These are phyloP conservation scores for Ophiostoma novo-ulmi DNA, from an alignment of 2,329 filamentous ascomycete genomes.

Conservation along the genomic window DNA sequence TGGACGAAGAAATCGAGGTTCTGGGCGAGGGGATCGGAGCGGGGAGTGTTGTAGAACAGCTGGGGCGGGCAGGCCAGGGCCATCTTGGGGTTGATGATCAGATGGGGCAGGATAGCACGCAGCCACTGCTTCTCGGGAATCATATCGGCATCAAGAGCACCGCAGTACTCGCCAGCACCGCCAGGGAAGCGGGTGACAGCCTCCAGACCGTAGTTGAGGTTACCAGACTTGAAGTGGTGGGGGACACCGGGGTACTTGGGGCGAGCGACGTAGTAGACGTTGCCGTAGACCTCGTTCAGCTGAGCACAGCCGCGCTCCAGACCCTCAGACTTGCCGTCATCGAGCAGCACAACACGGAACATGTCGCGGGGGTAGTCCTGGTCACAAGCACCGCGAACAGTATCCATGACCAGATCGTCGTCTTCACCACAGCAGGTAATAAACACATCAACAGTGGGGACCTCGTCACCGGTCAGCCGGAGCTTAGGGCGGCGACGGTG, in stretches of 20 bases:
- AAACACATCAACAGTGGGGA: constrained; percentile 53
- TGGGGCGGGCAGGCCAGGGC: constrained; percentile 57
- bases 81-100: constrained; percentile 53
- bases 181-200: constrained; percentile 47
- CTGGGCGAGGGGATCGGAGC: constrained; percentile 53
- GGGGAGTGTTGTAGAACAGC: constrained; percentile 59
- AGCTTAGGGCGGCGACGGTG: constrained; percentile 49
- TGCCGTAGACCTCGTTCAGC: constrained; percentile 41
- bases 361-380: constrained; percentile 50
- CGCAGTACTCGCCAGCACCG: constrained; percentile 54
- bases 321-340: constrained; percentile 47
- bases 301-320: constrained; percentile 37
- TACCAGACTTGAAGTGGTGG: constrained; percentile 60
- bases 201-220: constrained; percentile 56
- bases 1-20: constrained; percentile 56
- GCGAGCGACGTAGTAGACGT: constrained; percentile 51
- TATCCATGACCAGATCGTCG: constrained; percentile 52
- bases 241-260: constrained; percentile 45
- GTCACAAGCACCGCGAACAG: constrained; percentile 48
- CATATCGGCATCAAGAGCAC: constrained; percentile 63
- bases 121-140: constrained; percentile 59
- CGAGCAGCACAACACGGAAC: constrained; percentile 53
- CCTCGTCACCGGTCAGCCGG: constrained; percentile 43
- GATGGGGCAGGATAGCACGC: constrained; percentile 53
- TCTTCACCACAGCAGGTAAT: constrained; percentile 55